phyloP scores from a whole-genome alignment of 805 yeast genomes.

The Candida ovalis region DNA sequence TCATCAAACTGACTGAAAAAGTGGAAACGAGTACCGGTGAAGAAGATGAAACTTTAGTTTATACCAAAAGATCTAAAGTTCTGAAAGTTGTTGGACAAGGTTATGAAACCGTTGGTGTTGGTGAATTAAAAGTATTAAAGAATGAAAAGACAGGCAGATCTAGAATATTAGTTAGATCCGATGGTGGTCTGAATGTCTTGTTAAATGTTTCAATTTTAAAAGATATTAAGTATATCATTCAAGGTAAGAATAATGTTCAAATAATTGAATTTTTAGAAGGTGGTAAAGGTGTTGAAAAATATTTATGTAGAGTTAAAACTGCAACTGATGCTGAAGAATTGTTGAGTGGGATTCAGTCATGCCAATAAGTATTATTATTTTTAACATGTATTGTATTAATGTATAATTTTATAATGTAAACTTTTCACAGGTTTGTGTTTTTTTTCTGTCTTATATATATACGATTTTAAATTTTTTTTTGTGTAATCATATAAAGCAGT shows the following conservation, averaged over 20 bases:
- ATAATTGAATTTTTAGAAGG: slow-evolving; percentile 44
- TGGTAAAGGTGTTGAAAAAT: slow-evolving; percentile 49
- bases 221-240: slow-evolving; percentile 46
- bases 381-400: neutral
- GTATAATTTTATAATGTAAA: too few relatives aligned
- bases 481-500: too few relatives aligned
- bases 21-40: slow-evolving; percentile 73
- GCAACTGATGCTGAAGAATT: slow-evolving; percentile 61
- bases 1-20: slow-evolving; percentile 44
- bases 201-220: slow-evolving; percentile 61
- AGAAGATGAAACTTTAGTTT: slow-evolving; percentile 67
- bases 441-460: too few relatives aligned
- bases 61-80: slow-evolving; percentile 67
- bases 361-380: slow-evolving; percentile 14
- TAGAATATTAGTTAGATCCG: slow-evolving; percentile 79
- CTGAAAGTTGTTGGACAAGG: slow-evolving; percentile 54
- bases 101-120: slow-evolving; percentile 70
- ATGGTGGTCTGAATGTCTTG: slow-evolving; percentile 78
- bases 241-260: neutral
- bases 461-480: too few relatives aligned
- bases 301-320: slow-evolving; percentile 72
- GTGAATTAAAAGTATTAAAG: slow-evolving; percentile 71
- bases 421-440: too few relatives aligned
- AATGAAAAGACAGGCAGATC: slow-evolving; percentile 57
- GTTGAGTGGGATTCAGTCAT: slow-evolving; percentile 26